Evolutionary conservation across 306 rosid species (phyloP).

Genomic region (Citrullus mucosospermus): DNA sequence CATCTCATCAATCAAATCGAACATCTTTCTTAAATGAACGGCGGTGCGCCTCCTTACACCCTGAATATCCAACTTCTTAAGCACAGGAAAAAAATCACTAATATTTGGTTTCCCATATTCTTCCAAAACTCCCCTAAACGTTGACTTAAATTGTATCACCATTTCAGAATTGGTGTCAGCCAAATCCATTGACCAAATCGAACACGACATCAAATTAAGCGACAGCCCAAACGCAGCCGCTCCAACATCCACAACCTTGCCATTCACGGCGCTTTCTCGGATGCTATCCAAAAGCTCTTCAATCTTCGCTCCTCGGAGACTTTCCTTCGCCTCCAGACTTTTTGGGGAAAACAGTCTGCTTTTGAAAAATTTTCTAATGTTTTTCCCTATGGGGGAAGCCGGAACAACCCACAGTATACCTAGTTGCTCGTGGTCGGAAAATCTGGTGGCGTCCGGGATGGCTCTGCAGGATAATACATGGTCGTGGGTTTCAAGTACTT

Average conservation of each 20-base stretch:
- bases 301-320: conserved; percentile 10
- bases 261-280: not conserved
- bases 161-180: not conserved
- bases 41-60: conserved; percentile 35
- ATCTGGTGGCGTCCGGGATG: conserved; percentile 16
- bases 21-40: conserved; percentile 36
- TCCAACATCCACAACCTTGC: conserved; percentile 33
- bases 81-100: conserved; percentile 40
- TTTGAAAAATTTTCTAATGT: conserved; percentile 25
- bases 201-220: conserved; percentile 27
- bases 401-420: conserved; percentile 21
- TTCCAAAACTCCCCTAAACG: conserved; percentile 30
- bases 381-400: conserved; percentile 23
- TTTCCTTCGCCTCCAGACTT: conserved; percentile 22
- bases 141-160: not conserved
- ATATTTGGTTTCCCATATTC: conserved; percentile 35
- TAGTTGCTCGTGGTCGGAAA: conserved; percentile 4
- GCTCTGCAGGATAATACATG: conserved; percentile 24
- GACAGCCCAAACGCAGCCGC: conserved; percentile 24
- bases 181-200: conserved; percentile 29
- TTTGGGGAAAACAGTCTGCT: conserved; percentile 16
- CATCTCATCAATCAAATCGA: conserved; percentile 28
- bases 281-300: not conserved
- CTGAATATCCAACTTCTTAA: conserved; percentile 38
- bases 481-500: conserved; percentile 34